These are phyloP conservation scores for Meyerozyma sp. DNA, from an alignment of 1,139 yeast genomes.

Conservation along the genomic window DNA sequence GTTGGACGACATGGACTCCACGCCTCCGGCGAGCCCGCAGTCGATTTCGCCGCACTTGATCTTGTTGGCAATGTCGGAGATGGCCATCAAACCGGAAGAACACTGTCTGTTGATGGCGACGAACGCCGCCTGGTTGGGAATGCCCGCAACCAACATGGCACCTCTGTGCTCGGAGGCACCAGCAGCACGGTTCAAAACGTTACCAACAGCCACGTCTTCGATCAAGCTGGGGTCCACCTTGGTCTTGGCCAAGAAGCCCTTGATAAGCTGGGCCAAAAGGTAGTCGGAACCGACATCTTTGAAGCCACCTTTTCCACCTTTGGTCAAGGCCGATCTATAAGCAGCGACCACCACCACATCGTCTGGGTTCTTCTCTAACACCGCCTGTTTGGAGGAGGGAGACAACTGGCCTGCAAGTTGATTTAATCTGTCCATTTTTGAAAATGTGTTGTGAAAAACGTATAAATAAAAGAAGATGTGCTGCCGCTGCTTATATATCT, in stretches of 20 bases:
- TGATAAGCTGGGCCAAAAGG: constrained; percentile 23
- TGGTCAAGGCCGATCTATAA: constrained; percentile 31
- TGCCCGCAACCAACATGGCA: constrained; percentile 63
- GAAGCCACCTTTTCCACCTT: constrained; percentile 31
- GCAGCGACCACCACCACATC: constrained; percentile 35
- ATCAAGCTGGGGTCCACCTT: constrained; percentile 20
- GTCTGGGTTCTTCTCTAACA: constrained; percentile 23
- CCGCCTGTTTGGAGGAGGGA: constrained; percentile 40
- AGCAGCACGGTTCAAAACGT: constrained; percentile 26
- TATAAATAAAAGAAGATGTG: background rate
- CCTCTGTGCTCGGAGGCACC: constrained; percentile 21
- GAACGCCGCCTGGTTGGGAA: constrained; percentile 35
- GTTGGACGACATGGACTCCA: constrained; percentile 40
- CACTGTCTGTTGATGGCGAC: constrained; percentile 38
- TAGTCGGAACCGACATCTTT: constrained; percentile 32
- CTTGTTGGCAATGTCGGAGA: constrained; percentile 27
- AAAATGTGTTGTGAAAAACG: background rate
- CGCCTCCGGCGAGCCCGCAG: constrained; percentile 38
- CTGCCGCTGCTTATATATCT: background rate
- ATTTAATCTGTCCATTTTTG: constrained; percentile 52
- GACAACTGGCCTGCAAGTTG: constrained; percentile 55
- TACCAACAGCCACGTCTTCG: constrained; percentile 26
- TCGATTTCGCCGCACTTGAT: constrained; percentile 27
- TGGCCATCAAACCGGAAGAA: constrained; percentile 37
- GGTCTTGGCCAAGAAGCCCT: constrained; percentile 22